Conservation (phyloP, 257 asterid species). For the Ilex asprella region DNA sequence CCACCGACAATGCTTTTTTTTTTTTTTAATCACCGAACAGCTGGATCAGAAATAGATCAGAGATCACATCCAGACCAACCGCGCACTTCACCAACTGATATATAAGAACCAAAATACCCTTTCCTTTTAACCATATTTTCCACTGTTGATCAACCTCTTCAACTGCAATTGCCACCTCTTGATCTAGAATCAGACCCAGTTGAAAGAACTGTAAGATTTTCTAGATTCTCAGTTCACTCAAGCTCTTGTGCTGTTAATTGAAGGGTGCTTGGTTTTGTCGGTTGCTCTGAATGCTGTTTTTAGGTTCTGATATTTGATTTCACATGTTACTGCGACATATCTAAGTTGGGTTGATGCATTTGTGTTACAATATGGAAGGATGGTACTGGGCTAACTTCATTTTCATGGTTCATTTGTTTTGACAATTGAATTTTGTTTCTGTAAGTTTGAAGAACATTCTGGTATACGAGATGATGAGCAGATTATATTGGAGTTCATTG, state of each 20-base stretch:
- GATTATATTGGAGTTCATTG: slow-evolving; percentile 22
- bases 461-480: slow-evolving; percentile 27
- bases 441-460: not conserved
- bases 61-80: slow-evolving; percentile 32
- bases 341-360: no score
- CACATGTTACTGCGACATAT: no score
- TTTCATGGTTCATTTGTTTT: slow-evolving; percentile 9
- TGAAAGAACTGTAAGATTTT: slow-evolving; percentile 33
- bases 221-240: slow-evolving; percentile 7
- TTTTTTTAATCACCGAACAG: no score
- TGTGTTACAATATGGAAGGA: no score
- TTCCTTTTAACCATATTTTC: slow-evolving; percentile 13
- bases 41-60: slow-evolving; percentile 20
- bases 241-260: slow-evolving; percentile 7
- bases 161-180: slow-evolving; percentile 2
- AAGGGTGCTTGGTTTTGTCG: no score
- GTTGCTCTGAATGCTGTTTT: no score
- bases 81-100: not conserved
- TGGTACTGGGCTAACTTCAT: no score
- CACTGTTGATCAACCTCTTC: slow-evolving; percentile 7
- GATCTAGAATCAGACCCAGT: slow-evolving; percentile 12
- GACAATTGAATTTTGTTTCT: slow-evolving; percentile 8
- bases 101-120: slow-evolving; percentile 29
- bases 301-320: no score
- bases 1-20: no score